Conservation (phyloP, 345 rosid genomes). For the Durio zibethinus region DNA sequence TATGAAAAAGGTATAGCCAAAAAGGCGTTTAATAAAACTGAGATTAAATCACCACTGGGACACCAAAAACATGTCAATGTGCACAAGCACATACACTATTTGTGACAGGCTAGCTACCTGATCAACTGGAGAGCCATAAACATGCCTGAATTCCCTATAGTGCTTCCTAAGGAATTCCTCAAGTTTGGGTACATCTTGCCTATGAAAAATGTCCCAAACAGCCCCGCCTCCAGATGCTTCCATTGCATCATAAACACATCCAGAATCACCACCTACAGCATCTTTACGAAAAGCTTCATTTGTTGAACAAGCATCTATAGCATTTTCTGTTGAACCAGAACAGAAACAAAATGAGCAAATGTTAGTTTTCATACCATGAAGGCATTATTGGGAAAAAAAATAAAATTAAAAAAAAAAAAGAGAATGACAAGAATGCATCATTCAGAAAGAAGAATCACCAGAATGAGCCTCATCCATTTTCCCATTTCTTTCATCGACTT, state of each 20-base stretch:
- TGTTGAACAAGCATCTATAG: not conserved
- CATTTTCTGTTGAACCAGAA: not conserved
- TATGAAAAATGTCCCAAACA: slow-evolving; percentile 73
- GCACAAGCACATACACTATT: not conserved
- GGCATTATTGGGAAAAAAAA: not conserved
- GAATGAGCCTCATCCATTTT: not conserved
- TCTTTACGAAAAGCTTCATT: not conserved
- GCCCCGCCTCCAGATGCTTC: slow-evolving; percentile 55
- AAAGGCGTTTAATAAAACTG: not conserved
- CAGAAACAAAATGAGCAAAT: not conserved
- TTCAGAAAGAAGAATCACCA: not conserved
- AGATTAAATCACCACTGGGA: not conserved
- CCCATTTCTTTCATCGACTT: not conserved
- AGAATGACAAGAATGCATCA: not conserved
- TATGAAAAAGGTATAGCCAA: not conserved
- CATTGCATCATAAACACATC: slow-evolving; percentile 1
- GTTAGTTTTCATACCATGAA: not conserved
- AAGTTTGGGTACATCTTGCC: slow-evolving; percentile 68
- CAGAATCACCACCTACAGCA: not conserved
- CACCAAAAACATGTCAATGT: not conserved
- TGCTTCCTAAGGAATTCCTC: slow-evolving; percentile 58
- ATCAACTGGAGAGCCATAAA: slow-evolving; percentile 44
- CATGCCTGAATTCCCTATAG: slow-evolving; percentile 71
- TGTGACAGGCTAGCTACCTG: slow-evolving; percentile 34
- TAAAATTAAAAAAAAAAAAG: no score